Evolutionary conservation across 805 yeast species (phyloP).

Genomic region (Wickerhamomyces rabaulensis): DNA sequence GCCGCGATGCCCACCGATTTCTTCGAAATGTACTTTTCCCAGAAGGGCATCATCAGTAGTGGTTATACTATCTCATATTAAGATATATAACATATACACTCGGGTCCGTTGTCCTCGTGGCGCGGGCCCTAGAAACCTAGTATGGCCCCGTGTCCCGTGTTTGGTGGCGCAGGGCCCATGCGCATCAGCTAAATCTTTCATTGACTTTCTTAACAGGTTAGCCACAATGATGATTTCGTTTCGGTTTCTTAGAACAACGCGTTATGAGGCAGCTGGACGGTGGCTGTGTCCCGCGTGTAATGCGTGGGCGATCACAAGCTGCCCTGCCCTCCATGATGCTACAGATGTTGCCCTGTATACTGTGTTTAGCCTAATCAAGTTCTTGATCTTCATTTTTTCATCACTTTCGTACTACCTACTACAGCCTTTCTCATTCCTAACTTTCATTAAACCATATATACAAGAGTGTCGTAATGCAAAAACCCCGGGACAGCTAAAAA

Average conservation of each 20-base stretch:
- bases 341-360: conserved; percentile 13
- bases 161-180: conserved; percentile 20
- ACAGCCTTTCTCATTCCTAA: not conserved
- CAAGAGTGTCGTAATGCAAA: not conserved
- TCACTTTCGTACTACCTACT: not conserved
- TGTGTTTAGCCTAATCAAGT: not conserved
- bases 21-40: conserved; percentile 14
- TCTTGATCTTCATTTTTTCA: not conserved
- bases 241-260: conserved; percentile 61
- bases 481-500: not conserved
- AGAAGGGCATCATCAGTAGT: conserved; percentile 61
- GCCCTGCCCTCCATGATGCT: conserved; percentile 25
- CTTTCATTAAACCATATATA: not conserved
- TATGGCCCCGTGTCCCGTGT: conserved; percentile 21
- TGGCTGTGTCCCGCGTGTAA: conserved; percentile 15
- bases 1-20: not conserved
- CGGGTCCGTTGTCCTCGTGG: conserved; percentile 10
- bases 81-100: conserved; percentile 50
- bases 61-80: conserved; percentile 68
- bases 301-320: conserved; percentile 17
- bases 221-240: conserved; percentile 71
- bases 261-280: conserved; percentile 23
- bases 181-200: conserved; percentile 60
- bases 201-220: conserved; percentile 70
- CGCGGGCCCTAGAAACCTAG: conserved; percentile 26